These are phyloP conservation scores for Helotiales sp. DNA, from an alignment of 2,329 filamentous ascomycete genomes.

Conservation along the genomic window DNA sequence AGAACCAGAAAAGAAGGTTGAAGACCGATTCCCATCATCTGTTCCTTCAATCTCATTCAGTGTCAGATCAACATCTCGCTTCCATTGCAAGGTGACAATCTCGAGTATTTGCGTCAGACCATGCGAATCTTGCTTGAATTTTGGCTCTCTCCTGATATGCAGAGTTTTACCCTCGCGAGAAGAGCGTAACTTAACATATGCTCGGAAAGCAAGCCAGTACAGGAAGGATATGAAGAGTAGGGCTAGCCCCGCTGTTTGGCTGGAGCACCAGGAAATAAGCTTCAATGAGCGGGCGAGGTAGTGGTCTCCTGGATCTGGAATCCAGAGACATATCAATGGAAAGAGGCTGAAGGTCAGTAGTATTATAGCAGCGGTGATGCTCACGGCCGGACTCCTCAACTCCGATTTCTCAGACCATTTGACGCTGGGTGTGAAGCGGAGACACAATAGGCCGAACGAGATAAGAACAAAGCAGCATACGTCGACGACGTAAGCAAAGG, in stretches of 20 bases:
- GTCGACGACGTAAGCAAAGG: background rate
- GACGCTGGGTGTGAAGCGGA: conserved; percentile 2
- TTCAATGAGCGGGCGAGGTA: background rate
- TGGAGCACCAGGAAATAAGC: background rate
- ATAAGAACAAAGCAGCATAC: background rate
- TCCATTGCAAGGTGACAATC: conserved; percentile 10
- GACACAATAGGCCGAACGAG: background rate
- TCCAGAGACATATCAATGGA: conserved; percentile 6
- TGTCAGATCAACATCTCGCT: conserved; percentile 2
- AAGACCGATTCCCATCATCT: background rate
- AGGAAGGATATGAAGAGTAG: conserved; percentile 3
- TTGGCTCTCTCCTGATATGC: conserved; percentile 8
- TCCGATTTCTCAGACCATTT: conserved; percentile 6
- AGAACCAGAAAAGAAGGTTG: background rate
- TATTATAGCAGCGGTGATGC: conserved; percentile 1
- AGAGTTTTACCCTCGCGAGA: background rate
- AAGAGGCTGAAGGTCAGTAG: background rate
- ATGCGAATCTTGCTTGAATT: background rate
- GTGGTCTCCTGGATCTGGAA: background rate
- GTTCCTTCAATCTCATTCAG: conserved; percentile 15
- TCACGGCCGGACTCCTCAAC: background rate
- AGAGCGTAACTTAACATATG: conserved; percentile 1
- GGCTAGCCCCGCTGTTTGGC: background rate
- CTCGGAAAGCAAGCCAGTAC: conserved; percentile 7
- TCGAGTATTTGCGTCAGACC: conserved; percentile 9